Evolutionary conservation across 2,329 filamentous ascomycete genomes (phyloP), one percentile per base, ranked within the genome.

Genomic region (Venturia effusa): DNA sequence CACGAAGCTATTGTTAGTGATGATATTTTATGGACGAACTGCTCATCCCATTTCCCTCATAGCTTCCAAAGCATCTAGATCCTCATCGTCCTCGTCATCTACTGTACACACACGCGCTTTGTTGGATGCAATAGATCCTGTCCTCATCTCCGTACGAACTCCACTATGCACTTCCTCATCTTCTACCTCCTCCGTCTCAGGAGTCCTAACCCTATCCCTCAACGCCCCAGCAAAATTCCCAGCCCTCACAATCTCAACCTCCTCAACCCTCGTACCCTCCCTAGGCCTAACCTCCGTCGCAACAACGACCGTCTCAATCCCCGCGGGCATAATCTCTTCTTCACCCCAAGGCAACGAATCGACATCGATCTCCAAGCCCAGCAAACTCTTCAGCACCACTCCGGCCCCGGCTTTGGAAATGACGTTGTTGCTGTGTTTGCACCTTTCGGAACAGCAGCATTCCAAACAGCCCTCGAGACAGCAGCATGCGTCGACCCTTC

Each of bases 391-490:
- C 64, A 97, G 76, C 37, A 97, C 86, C 30, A 97, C 92, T 64
- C 84, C 85, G 8, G 89, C 88, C 0, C 93, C 93, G 0, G 88
- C 90, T 75, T 97, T 97, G 71, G 89, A 94, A 88, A 97, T 94
- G 11, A 97, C 92, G 70, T 90, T 84, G 72, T 97, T 97, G 63
- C 86, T 84, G 74, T 96, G 85, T 74, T 88, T 90, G 74, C 94
- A 97, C 63, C 84, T 77, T 74, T 95, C 90, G 66, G 87, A 89
- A 67, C 88, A 91, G 54, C 95, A 92, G 74, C 94, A 99, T 74
- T 96, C 93, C 27, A 93, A 77, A 74, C 94, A 97, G 0, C 94
- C 94, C 65, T 88, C 84, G 13, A 85, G 75, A 71, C 92, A 97
- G 45, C 80, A 78, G 70, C 94, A 99, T 1, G 79, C 81, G 70